Base-by-base conservation (phyloP, 371 early-diverging fungal genomes). In the Haplosporangium sp. region DNA sequence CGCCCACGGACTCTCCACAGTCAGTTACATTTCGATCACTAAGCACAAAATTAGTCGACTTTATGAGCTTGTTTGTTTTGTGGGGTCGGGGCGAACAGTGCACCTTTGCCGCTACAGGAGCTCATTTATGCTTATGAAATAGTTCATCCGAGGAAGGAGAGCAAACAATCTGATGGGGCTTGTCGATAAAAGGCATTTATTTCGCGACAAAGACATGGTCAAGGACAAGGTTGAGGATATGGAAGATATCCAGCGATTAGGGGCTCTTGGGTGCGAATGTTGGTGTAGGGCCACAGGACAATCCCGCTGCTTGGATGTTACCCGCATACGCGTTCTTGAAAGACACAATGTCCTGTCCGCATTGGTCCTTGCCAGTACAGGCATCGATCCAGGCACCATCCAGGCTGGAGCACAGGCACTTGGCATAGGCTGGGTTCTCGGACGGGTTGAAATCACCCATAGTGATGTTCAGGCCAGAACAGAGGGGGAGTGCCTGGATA, bases 401-500 rank as follows among this genome's bases (percentile, higher is more conserved):
- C 23, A 66, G 50, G 20, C 67, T 54, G 0, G 76, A 75, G 70
- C 76, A 75, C 51, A 75, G 36, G 29, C 76, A 75, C 14, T 37
- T 53, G 9, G 71, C 59, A 21, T 54, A 54, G 18, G 55, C 70
- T 20, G 70, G 53, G n/a, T 55, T 36, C 21, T 23, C 55, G 12
- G 55, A 40, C 5, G 70, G 66, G 46, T 66, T 16, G 40, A 62
- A 62, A 9, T 55, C 36, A 5, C 69, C 69, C 21, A 69, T 41
- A 13, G 64, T 64, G 48, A 74, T 64, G 41, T 61, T 66, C 5
- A 75, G 55, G 6, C 63, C 42, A 8, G 48, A 16, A 40, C 74
- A 74, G 52, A 48, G 50, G 1, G 69, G 58, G 12, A 74, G 64
- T 12, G 74, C 64, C 40, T 38, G 46, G 62, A 74, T 42, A 9